phyloP scores from a whole-genome alignment of 2,329 filamentous ascomycete genomes.

The Colletotrichum zoysiae region DNA sequence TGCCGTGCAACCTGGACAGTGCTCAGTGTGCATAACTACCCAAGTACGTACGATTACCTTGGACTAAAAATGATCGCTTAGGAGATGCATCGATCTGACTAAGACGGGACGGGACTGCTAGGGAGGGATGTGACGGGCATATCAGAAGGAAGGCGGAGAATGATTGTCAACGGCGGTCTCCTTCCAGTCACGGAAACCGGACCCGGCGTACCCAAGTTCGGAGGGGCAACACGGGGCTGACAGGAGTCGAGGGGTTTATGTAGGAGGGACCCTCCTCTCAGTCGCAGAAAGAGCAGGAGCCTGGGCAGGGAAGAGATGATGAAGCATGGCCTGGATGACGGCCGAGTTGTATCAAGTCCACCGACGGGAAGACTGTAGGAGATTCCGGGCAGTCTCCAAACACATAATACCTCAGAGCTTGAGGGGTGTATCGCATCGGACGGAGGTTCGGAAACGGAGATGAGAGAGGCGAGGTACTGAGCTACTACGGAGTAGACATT shows the following conservation, averaged over 20 bases:
- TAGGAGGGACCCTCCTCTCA: conserved; percentile 29
- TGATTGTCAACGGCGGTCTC: conserved; percentile 23
- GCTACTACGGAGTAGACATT: neutral
- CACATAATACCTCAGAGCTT: conserved; percentile 11
- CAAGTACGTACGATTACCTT: no score
- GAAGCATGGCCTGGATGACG: neutral
- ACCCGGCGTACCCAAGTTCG: conserved; percentile 1
- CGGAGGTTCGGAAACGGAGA: neutral
- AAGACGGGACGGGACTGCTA: conserved; percentile 6
- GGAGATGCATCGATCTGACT: neutral
- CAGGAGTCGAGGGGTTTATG: conserved; percentile 20
- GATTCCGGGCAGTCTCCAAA: neutral
- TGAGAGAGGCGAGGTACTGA: neutral
- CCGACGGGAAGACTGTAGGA: conserved; percentile 4
- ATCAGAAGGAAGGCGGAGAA: conserved; percentile 21
- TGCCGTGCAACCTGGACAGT: neutral
- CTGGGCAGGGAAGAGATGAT: conserved; percentile 8
- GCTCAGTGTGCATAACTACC: neutral
- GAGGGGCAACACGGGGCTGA: conserved; percentile 18
- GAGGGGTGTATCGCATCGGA: conserved; percentile 10
- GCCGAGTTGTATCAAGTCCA: neutral
- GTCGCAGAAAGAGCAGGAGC: conserved; percentile 32
- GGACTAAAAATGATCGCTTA: neutral
- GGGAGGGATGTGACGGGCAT: conserved; percentile 17
- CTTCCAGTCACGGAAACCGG: conserved; percentile 30